Base-by-base conservation (phyloP, 257 asterid species). In the Fraxinus americana region DNA sequence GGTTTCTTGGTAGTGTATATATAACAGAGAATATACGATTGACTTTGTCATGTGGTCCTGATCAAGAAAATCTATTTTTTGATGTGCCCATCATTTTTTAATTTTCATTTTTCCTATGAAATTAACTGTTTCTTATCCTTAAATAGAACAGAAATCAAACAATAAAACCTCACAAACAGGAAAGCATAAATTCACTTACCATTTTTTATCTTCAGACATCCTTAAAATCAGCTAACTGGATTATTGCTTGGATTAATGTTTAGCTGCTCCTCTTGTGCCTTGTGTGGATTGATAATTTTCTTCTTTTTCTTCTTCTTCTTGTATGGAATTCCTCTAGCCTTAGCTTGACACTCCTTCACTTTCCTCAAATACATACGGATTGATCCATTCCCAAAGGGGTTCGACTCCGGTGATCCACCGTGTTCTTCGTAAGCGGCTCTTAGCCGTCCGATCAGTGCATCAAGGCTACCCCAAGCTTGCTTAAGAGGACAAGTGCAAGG, bases 381-480 rank as follows among this genome's bases (percentile, higher is more conserved):
- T 0, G 93, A 87, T 17, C 97, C 97, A 34, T 92, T 90, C 0
- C 96, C 98, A 8, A 94, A 92, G 0, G 98, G 98, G 75, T 91
- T 94, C 1, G 81, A 76, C 86, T 91, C 98, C 0, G 86, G 90
- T 3, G 97, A 57, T 0, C 98, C 98, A 1, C 98, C 97, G 81
- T 94, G 86, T 87, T 94, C 98, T 68, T 94, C 98, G 72, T 88
- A 94, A 2, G 98, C 98, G 5, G 98, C 98, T 36, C 98, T 75
- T 17, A 94, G 94, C 73, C 98, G 82, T 0, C 98, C 98, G 41
- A 94, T 92, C 7, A 94, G 69, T 7, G 98, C 98, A 79, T 94
- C 98, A 39, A 94, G 90, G 88, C 98, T 92, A 63, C 98, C 98
- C 98, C 98, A 94, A 3, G 98, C 98, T 86, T 94, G 98, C 82